Conservation (phyloP, 768 basidiomycete species). For the Kwoniella botswanensis region DNA sequence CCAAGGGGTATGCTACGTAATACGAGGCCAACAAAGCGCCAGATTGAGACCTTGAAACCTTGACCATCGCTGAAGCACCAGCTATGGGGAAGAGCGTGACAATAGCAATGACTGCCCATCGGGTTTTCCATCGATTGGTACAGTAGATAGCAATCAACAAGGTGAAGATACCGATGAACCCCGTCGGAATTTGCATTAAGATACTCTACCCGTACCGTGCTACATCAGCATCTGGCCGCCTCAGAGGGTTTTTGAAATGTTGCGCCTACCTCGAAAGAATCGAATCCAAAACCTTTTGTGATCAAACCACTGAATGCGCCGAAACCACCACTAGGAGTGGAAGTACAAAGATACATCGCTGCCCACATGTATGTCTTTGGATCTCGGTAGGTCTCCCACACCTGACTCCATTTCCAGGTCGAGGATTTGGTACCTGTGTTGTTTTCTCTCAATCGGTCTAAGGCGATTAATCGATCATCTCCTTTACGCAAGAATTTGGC, state of each 20-base stretch:
- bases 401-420: conserved; percentile 39
- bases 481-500: conserved; percentile 45
- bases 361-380: conserved; percentile 40
- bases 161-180: conserved; percentile 44
- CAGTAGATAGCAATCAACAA: conserved; percentile 41
- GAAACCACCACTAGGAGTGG: conserved; percentile 21
- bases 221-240: too few species aligned
- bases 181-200: conserved; percentile 51
- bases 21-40: conserved; percentile 31
- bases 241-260: too few species aligned
- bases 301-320: conserved; percentile 29
- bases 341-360: conserved; percentile 21
- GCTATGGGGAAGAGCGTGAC: conserved; percentile 22
- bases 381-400: conserved; percentile 34
- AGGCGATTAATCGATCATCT: conserved; percentile 42
- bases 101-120: conserved; percentile 39
- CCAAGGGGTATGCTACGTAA: conserved; percentile 39
- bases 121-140: conserved; percentile 48
- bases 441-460: conserved; percentile 43
- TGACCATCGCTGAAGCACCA: conserved; percentile 27
- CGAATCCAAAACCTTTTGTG: conserved; percentile 30
- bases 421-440: conserved; percentile 40
- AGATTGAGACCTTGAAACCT: conserved; percentile 23
- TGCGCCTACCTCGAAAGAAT: background rate
- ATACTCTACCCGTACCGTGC: conserved; percentile 18